These are phyloP conservation scores for Salix exigua DNA, from an alignment of 345 rosid species.

Conservation along the genomic window DNA sequence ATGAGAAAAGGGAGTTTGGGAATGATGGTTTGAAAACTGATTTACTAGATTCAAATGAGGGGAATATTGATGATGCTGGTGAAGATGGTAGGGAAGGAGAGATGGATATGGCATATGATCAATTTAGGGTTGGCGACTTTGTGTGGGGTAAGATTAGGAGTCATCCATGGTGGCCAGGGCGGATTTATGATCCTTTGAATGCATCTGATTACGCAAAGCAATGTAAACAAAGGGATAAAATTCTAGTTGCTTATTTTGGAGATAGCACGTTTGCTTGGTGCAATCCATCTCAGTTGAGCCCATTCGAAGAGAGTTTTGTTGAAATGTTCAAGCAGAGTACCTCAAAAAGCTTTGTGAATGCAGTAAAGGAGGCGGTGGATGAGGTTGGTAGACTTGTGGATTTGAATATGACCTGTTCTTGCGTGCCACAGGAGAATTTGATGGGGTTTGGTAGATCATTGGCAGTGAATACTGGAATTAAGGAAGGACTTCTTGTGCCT, in stretches of 20 bases:
- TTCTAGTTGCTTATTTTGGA: conserved; percentile 84
- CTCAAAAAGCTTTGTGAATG: conserved; percentile 46
- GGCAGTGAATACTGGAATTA: conserved; percentile 66
- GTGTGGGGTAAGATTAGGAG: conserved; percentile 93
- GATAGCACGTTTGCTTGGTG: conserved; percentile 95
- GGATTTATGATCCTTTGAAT: conserved; percentile 61
- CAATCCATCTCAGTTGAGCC: conserved; percentile 66
- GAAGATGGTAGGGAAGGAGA: conserved; percentile 19
- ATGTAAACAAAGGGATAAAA: conserved; percentile 46
- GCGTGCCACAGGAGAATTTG: conserved; percentile 38
- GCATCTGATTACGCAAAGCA: conserved; percentile 71
- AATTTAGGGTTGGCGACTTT: conserved; percentile 70
- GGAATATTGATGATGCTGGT: conserved; percentile 4
- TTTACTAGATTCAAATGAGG: conserved; percentile 13
- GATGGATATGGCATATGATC: conserved; percentile 35
- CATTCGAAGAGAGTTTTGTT: conserved; percentile 63
- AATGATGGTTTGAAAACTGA: neutral
- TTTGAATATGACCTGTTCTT: conserved; percentile 53
- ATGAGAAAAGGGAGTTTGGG: conserved; percentile 16
- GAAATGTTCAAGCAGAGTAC: conserved; percentile 54
- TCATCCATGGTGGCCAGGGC: conserved; percentile 99
- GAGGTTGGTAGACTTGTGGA: conserved; percentile 68
- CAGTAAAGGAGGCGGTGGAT: conserved; percentile 52
- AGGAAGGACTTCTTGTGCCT: conserved; percentile 58
- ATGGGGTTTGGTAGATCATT: conserved; percentile 30